Conservation (phyloP, 345 rosid genomes). For the Corymbia maculata region DNA sequence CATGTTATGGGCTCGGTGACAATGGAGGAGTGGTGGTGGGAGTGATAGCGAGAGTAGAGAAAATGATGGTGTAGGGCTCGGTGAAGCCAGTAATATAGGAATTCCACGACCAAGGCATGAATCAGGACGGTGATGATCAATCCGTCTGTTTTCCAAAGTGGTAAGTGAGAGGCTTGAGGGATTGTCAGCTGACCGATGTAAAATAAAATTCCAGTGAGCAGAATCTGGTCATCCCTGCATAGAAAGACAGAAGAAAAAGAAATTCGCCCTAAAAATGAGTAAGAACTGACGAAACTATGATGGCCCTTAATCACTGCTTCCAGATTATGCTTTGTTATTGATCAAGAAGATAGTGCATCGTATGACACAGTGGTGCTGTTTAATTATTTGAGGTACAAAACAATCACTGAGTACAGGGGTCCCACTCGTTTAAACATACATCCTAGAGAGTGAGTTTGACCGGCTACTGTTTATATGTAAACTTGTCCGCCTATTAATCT, state of each 20-base stretch:
- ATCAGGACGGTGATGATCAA: constrained; percentile 17
- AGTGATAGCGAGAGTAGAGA: constrained; percentile 69
- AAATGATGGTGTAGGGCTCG: constrained; percentile 67
- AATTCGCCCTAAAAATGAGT: background rate
- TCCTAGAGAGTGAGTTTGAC: background rate
- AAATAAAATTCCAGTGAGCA: constrained; percentile 12
- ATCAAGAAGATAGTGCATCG: background rate
- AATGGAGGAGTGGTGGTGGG: constrained; percentile 75
- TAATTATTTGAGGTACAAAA: background rate
- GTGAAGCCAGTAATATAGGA: constrained; percentile 70
- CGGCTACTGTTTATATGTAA: background rate
- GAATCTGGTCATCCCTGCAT: constrained; percentile 42
- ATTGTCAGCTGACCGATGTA: constrained; percentile 6
- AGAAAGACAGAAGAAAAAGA: background rate
- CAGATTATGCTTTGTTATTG: background rate
- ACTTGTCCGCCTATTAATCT: background rate
- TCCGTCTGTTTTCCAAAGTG: constrained; percentile 55
- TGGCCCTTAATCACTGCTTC: background rate
- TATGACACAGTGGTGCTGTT: background rate
- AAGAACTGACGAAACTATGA: background rate
- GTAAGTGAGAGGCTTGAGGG: constrained; percentile 9
- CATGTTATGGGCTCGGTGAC: constrained; percentile 64
- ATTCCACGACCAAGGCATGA: constrained; percentile 63
- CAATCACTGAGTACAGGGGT: background rate
- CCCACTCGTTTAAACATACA: background rate